Evolutionary conservation across 306 rosid species (phyloP).

Genomic region (Hippophae rhamnoides): DNA sequence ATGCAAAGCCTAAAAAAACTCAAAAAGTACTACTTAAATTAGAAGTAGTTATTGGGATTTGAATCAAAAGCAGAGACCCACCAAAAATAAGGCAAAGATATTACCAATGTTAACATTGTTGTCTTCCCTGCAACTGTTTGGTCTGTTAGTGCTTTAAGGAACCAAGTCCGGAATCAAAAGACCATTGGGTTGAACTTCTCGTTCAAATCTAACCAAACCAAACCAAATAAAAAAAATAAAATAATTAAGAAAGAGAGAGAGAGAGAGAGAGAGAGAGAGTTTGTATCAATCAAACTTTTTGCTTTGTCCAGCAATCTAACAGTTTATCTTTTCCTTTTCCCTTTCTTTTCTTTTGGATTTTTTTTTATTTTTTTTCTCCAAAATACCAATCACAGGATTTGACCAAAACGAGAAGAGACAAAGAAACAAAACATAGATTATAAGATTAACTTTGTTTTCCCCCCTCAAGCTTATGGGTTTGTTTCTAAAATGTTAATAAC

Average conservation of each 20-base stretch:
- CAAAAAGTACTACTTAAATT: not conserved
- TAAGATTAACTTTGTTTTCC: slow-evolving; percentile 12
- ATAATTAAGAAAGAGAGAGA: slow-evolving; percentile 11
- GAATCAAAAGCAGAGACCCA: slow-evolving; percentile 2
- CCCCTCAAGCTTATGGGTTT: slow-evolving; percentile 26
- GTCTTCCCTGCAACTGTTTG: slow-evolving; percentile 46
- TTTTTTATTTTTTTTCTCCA: not conserved
- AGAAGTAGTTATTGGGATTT: slow-evolving; percentile 18
- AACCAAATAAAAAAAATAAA: slow-evolving; percentile 4
- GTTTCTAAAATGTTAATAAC: slow-evolving; percentile 15
- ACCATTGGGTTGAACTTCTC: slow-evolving; percentile 31
- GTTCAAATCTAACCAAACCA: slow-evolving; percentile 25
- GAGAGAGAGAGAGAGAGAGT: slow-evolving; percentile 23
- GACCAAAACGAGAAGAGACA: slow-evolving; percentile 7
- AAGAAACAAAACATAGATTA: slow-evolving; percentile 14
- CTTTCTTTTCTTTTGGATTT: not conserved
- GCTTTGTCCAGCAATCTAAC: slow-evolving; percentile 48
- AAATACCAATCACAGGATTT: slow-evolving; percentile 27
- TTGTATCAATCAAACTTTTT: slow-evolving; percentile 34
- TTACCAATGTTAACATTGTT: slow-evolving; percentile 20
- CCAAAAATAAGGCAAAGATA: slow-evolving; percentile 44
- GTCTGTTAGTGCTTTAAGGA: slow-evolving; percentile 53
- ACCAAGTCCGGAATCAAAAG: slow-evolving; percentile 44
- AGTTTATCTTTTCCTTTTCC: slow-evolving; percentile 1
- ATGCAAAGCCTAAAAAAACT: not conserved